Evolutionary conservation across 257 asterid species (phyloP).

Genomic region (Craterostigma plantagineum): DNA sequence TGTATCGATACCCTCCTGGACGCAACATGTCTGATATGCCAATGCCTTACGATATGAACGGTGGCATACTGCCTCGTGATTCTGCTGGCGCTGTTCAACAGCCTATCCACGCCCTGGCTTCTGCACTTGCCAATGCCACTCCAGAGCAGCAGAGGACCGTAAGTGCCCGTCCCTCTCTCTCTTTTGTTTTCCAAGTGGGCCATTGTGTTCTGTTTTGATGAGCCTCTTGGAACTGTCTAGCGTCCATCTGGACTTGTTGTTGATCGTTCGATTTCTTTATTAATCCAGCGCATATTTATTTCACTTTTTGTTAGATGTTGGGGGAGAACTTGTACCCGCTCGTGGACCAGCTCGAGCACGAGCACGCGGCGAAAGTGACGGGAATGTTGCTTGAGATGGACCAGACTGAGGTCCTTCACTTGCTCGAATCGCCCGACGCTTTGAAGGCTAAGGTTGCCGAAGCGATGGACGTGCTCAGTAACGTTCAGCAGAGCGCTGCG

Average conservation of each 20-base stretch:
- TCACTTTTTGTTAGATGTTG: constrained; percentile 10
- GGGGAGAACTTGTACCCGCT: constrained; percentile 16
- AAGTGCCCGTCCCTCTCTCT: no score
- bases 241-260: no score
- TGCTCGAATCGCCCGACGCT: constrained; percentile 38
- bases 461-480: constrained; percentile 33
- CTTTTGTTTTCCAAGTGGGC: no score
- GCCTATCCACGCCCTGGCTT: constrained; percentile 46
- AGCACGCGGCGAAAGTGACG: constrained; percentile 31
- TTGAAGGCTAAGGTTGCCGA: constrained; percentile 31
- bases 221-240: no score
- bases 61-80: constrained; percentile 29
- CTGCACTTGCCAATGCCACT: constrained; percentile 40
- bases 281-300: no score
- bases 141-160: constrained; percentile 44
- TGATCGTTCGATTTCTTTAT: no score
- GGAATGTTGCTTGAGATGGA: constrained; percentile 47
- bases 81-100: constrained; percentile 13
- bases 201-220: no score
- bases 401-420: constrained; percentile 35
- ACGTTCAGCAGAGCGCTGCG: constrained; percentile 18
- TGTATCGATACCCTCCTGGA: constrained; percentile 22
- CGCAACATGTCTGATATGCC: constrained; percentile 15
- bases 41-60: constrained; percentile 24
- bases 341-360: constrained; percentile 35